Conservation (phyloP, 805 yeast genomes). For the Komagataella kurtzmanii region DNA sequence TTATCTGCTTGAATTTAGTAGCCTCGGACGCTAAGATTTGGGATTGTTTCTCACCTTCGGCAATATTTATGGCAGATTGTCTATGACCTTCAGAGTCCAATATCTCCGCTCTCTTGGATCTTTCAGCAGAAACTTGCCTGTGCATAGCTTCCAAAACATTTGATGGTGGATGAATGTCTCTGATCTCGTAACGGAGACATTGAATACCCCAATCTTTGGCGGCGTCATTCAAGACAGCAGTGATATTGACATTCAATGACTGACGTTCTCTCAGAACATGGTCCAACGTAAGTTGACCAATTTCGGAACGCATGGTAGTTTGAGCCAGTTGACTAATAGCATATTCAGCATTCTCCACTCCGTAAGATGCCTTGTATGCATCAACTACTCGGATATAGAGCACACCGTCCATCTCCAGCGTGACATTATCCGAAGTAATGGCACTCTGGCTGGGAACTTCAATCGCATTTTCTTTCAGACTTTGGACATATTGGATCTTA, state of each 20-base stretch:
- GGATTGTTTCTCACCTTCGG: constrained; percentile 69
- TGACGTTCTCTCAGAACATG: constrained; percentile 71
- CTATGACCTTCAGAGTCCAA: constrained; percentile 78
- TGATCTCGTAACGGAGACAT: constrained; percentile 74
- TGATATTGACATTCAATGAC: constrained; percentile 56
- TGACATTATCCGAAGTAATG: constrained; percentile 76
- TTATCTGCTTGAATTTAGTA: constrained; percentile 42
- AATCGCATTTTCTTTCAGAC: constrained; percentile 72
- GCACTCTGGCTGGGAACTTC: constrained; percentile 80
- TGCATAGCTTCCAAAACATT: constrained; percentile 87
- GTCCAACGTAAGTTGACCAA: constrained; percentile 72
- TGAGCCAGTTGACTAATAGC: constrained; percentile 81
- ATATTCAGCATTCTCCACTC: constrained; percentile 79
- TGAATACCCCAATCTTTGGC: constrained; percentile 77
- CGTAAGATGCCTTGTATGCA: constrained; percentile 77
- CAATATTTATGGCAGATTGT: constrained; percentile 67
- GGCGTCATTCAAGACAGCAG: constrained; percentile 72
- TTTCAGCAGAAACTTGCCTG: constrained; percentile 77
- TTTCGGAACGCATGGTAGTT: constrained; percentile 84
- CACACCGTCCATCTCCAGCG: constrained; percentile 76
- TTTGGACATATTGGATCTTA: constrained; percentile 68
- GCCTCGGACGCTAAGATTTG: constrained; percentile 71
- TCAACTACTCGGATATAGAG: constrained; percentile 66
- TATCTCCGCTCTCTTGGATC: constrained; percentile 79
- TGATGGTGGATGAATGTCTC: constrained; percentile 79